Evolutionary conservation across 2,329 filamentous ascomycete genomes (phyloP), one percentile per base, ranked within the genome.

Genomic region (Dactylellina cionopaga): DNA sequence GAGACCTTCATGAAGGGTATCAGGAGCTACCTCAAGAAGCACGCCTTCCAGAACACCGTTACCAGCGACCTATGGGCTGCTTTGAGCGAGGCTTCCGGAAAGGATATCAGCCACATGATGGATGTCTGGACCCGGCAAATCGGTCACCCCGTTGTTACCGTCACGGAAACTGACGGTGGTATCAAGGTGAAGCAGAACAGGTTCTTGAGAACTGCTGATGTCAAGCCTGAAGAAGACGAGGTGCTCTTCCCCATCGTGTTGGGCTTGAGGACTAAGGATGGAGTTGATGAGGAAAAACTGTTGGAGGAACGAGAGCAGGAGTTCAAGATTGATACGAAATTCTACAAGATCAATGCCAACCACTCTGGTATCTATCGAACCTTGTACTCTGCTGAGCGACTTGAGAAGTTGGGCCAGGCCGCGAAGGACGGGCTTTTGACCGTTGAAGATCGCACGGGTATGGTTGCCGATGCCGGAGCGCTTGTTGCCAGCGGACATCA

Each of bases 71-170:
- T 98, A 22, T 98, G 94, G 94, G 88, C 90, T 66, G 90, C 93
- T 29, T 85, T 98, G 41, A 90, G 89, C 72, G 89, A 93, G 74
- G 94, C 92, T 15, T 96, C 92, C 78, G 93, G 93, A 73, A 96
- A 97, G 82, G 90, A 93, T 55, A 90, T 98, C 13, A 88, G 92
- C 78, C 87, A 91, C 74, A 90, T 97, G 64, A 97, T 97, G 89
- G 90, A 92, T 60, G 92, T 94, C 75, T 98, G 94, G 94, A 98
- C 94, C 55, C 97, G 96, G 85, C 90, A 96, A 78, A 90, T 98
- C 64, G 94, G 94, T 56, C 97, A 90, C 82, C 94, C 94, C 0
- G 93, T 98, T 37, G 86, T 98, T 46, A 90, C 90, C 5, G 92
- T 98, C 25, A 91, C 90, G 0, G 84, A 88, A 63, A 83, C 84